Conservation (phyloP, 768 basidiomycete species). For the Dentipellis sp. region DNA sequence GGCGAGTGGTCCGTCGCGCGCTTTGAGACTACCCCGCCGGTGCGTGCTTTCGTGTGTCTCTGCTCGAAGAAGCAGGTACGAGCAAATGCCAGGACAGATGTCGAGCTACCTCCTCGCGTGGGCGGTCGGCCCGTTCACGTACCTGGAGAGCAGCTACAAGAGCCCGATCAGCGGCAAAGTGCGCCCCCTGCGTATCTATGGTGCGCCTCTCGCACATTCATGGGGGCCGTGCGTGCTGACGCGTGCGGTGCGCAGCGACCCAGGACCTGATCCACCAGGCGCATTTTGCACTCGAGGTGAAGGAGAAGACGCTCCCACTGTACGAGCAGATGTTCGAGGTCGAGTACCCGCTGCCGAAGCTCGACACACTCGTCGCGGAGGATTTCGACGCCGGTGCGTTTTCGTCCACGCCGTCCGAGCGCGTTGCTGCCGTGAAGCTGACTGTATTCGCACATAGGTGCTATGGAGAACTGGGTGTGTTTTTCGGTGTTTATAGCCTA, state of each 20-base stretch:
- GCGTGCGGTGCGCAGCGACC: constrained; percentile 42
- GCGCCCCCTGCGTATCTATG: constrained; percentile 79
- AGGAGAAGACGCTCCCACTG: constrained; percentile 70
- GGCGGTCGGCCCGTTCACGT: constrained; percentile 72
- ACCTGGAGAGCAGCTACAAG: constrained; percentile 65
- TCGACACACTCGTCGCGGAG: constrained; percentile 84
- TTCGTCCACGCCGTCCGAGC: not conserved
- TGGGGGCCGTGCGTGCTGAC: constrained; percentile 1
- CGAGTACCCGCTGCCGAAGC: constrained; percentile 87
- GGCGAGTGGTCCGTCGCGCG: constrained; percentile 72
- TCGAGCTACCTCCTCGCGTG: constrained; percentile 86
- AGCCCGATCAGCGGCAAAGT: constrained; percentile 75
- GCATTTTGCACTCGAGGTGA: constrained; percentile 83
- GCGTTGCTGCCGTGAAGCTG: not conserved
- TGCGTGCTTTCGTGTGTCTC: constrained; percentile 17
- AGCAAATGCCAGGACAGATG: constrained; percentile 34
- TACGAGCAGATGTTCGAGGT: constrained; percentile 92
- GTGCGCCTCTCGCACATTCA: constrained; percentile 33
- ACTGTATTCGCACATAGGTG: constrained; percentile 29
- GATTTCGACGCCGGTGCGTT: constrained; percentile 77
- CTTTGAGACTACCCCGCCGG: constrained; percentile 72
- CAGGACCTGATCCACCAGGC: constrained; percentile 76
- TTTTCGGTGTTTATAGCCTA: not conserved
- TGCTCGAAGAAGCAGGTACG: not conserved
- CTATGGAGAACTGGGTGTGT: constrained; percentile 85